Evolutionary conservation across 768 basidiomycete species (phyloP).

Genomic region (Pleurotus citrinopileatus): DNA sequence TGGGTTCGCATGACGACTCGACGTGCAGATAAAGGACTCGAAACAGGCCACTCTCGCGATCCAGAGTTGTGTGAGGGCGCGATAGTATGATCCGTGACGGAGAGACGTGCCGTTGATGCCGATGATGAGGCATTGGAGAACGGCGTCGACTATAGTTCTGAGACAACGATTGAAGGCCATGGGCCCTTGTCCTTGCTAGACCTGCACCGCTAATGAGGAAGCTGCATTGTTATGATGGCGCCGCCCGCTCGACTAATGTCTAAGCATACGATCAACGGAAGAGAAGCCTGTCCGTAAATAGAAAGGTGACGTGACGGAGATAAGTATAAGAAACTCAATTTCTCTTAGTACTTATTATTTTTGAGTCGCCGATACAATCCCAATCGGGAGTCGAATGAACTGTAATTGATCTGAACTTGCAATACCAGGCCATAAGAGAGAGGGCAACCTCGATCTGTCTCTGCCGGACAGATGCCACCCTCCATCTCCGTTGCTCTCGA

Average conservation of each 20-base stretch:
- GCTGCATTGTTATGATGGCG: background rate
- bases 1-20: background rate
- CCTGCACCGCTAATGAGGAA: no score
- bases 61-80: no score
- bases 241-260: background rate
- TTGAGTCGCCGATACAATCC: background rate
- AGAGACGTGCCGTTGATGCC: background rate
- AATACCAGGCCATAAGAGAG: constrained; percentile 6
- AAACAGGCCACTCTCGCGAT: no score
- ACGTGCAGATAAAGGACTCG: no score
- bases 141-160: background rate
- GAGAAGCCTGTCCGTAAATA: background rate
- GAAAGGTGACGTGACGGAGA: background rate
- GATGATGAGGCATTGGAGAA: background rate
- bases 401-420: background rate
- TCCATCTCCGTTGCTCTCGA: background rate
- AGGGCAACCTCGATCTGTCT: constrained; percentile 9
- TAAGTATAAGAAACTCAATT: background rate
- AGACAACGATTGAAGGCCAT: no score
- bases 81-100: background rate
- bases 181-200: no score
- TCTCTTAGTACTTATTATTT: background rate
- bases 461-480: constrained; percentile 7
- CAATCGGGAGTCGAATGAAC: no score
- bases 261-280: background rate